phyloP scores from a whole-genome alignment of 2,329 filamentous ascomycete species.

The Rhexocercosporidium sp. region DNA sequence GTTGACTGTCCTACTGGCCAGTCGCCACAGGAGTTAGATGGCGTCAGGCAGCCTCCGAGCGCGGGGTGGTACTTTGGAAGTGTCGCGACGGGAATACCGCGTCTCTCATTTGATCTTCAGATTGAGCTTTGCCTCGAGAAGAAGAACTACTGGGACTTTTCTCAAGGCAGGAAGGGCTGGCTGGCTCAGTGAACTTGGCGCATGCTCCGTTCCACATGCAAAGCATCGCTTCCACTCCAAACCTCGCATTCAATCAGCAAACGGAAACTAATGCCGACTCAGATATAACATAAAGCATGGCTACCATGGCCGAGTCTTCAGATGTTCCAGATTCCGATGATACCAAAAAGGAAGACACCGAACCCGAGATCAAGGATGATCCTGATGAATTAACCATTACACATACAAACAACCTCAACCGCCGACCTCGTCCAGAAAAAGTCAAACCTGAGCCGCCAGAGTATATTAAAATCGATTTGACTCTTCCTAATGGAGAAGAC shows the following conservation, averaged over 20 bases:
- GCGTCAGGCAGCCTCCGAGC: background rate
- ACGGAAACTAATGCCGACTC: background rate
- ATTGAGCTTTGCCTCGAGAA: background rate
- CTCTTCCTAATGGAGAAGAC: conserved; percentile 24
- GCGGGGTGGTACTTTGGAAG: background rate
- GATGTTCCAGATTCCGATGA: conserved; percentile 3
- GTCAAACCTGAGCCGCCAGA: conserved; percentile 29
- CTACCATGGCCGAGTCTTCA: background rate
- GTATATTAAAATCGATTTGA: conserved; percentile 27
- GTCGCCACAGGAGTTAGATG: background rate
- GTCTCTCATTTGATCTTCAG: background rate
- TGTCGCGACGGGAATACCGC: background rate
- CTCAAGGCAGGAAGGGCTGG: background rate
- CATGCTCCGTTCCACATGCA: background rate
- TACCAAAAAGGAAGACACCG: background rate
- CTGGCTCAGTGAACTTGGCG: background rate
- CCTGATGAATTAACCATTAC: conserved; percentile 16
- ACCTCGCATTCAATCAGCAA: background rate
- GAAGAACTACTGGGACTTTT: background rate
- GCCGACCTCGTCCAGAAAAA: conserved; percentile 9
- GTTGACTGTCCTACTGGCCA: background rate
- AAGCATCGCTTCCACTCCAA: background rate
- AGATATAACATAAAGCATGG: conserved; percentile 5
- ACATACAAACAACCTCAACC: background rate
- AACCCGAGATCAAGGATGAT: conserved; percentile 18